Base-by-base conservation (phyloP, 805 yeast genomes). In the Cyberlindnera samutprakarnensis region DNA sequence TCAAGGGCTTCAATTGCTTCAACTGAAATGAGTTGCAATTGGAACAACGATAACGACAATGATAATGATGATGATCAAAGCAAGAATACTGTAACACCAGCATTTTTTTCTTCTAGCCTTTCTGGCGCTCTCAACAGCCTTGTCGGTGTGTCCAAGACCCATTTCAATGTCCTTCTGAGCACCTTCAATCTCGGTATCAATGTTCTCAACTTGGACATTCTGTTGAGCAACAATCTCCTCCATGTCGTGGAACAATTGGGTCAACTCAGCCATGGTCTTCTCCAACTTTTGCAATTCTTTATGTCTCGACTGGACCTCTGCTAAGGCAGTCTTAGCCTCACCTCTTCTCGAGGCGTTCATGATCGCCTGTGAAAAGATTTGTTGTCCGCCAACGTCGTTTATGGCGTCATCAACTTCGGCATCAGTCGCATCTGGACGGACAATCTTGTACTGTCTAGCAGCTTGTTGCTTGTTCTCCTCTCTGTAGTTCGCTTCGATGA, bases 221-320 rank as follows among this genome's bases (percentile, higher is more conserved):
- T 92, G 97, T 62, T 88, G 95, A 46, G 90, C 86, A 29, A 90
- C 96, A 62, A 92, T 68, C 54, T 84, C 84, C 62, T 92, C 96
- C 92, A 92, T 85, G 56, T 92, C 97, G 52, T 81, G 82, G 68
- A 92, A 87, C 56, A 92, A 73, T 65, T 85, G 95, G 25, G 94
- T 84, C 61, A 92, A 74, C 62, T 92, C 98, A 23, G 90, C 86
- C 83, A 92, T 87, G 38, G 95, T 81, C 63, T 85, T 78, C 62
- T 90, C 97, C 61, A 92, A 80, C 66, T 86, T 84, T 64, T 85
- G 82, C 53, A 92, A 75, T 64, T 92, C 97, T 56, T 82, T 79
- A 65, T 92, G 97, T 64, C 98, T 79, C 31, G 83, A 78, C 64
- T 90, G 96, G 36, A 92, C 97, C 64, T 92, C 97, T 51, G 86